Evolutionary conservation across 352 stramenopile species (phyloP).

Genomic region (Phytophthora lateralis): DNA sequence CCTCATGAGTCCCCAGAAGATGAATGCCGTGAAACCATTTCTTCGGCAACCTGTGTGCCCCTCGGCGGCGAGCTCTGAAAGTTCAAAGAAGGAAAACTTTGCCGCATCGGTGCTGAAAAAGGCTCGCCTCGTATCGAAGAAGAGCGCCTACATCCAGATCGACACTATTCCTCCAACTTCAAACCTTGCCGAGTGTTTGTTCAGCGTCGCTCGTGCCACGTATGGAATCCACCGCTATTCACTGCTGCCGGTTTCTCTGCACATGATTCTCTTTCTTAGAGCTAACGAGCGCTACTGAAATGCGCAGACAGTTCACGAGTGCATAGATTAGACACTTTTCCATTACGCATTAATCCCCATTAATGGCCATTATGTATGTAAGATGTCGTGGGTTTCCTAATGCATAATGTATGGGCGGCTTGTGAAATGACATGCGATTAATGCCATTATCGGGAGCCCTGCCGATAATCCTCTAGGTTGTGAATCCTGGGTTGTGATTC

Average conservation of each 20-base stretch:
- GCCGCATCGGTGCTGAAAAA: slow-evolving; percentile 4
- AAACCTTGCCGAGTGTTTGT: slow-evolving; percentile 6
- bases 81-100: slow-evolving; percentile 7
- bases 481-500: too few relatives aligned
- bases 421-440: neutral
- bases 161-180: slow-evolving; percentile 10
- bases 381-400: neutral
- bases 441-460: neutral
- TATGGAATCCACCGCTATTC: slow-evolving; percentile 1
- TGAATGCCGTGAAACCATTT: slow-evolving; percentile 1
- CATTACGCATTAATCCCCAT: slow-evolving; percentile 2
- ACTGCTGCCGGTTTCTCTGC: neutral
- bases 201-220: slow-evolving; percentile 5
- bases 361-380: slow-evolving; percentile 10
- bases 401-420: slow-evolving; percentile 7
- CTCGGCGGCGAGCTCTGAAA: neutral
- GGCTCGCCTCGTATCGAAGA: neutral
- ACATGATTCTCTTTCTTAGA: slow-evolving; percentile 1
- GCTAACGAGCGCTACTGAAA: slow-evolving; percentile 1
- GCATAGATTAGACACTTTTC: slow-evolving; percentile 1
- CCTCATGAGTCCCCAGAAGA: slow-evolving; percentile 12
- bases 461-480: too few relatives aligned
- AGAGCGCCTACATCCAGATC: slow-evolving; percentile 6
- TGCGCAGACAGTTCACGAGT: slow-evolving; percentile 7
- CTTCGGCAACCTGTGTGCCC: neutral